These are phyloP conservation scores for Periconia sp. DNA, from an alignment of 2,329 filamentous ascomycete species.

Conservation along the genomic window DNA sequence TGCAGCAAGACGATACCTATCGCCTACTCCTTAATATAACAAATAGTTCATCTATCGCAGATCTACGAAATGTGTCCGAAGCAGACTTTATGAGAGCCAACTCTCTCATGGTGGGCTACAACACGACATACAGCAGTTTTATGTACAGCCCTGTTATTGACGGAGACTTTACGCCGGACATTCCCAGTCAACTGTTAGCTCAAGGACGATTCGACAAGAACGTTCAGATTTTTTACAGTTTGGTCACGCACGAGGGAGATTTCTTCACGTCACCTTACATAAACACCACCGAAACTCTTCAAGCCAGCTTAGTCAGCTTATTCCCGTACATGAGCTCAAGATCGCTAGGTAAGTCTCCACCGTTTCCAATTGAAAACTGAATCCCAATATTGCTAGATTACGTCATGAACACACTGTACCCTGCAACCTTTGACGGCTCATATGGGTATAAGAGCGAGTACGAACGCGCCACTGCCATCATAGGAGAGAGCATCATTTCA, in stretches of 20 bases:
- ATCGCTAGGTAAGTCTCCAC: not conserved
- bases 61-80: slow-evolving; percentile 47
- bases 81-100: slow-evolving; percentile 48
- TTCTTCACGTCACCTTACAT: slow-evolving; percentile 4
- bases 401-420: slow-evolving; percentile 18
- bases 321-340: not conserved
- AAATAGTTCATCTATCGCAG: slow-evolving; percentile 48
- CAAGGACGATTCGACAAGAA: slow-evolving; percentile 49
- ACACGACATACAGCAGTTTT: slow-evolving; percentile 44
- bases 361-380: slow-evolving; percentile 5
- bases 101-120: slow-evolving; percentile 41
- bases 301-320: slow-evolving; percentile 45
- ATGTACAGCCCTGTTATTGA: slow-evolving; percentile 49
- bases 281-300: not conserved
- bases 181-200: slow-evolving; percentile 50
- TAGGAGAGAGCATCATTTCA: slow-evolving; percentile 6
- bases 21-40: slow-evolving; percentile 44
- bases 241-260: slow-evolving; percentile 31
- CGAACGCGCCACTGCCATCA: slow-evolving; percentile 1
- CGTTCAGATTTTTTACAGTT: slow-evolving; percentile 47
- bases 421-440: slow-evolving; percentile 9
- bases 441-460: slow-evolving; percentile 2
- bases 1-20: slow-evolving; percentile 43
- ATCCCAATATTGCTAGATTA: slow-evolving; percentile 14
- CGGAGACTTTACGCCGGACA: slow-evolving; percentile 50